Evolutionary conservation across 371 early-diverging fungal species (phyloP).

Genomic region (Mortierella sp.): DNA sequence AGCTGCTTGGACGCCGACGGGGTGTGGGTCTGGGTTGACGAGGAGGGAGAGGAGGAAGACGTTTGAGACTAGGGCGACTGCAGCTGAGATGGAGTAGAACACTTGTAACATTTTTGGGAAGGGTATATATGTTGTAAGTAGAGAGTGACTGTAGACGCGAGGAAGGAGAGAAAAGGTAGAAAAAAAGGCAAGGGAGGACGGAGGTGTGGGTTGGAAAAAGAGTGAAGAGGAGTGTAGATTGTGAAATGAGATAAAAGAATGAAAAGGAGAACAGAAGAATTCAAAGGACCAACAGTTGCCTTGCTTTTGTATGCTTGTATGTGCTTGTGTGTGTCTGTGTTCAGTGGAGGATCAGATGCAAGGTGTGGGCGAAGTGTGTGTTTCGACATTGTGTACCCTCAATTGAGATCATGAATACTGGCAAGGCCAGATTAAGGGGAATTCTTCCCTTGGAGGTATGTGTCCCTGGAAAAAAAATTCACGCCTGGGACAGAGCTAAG

Average conservation of each 20-base stretch:
- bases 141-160: background rate
- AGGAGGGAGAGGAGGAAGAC: constrained; percentile 52
- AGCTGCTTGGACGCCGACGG: constrained; percentile 24
- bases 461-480: background rate
- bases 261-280: background rate
- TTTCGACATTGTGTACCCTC: no score
- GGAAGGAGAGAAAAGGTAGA: background rate
- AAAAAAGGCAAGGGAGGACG: background rate
- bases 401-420: no score
- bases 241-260: background rate
- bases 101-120: background rate
- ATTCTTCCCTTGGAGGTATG: background rate
- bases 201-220: background rate
- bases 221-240: background rate
- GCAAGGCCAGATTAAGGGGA: background rate
- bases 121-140: background rate
- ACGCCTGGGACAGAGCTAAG: no score
- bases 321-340: background rate
- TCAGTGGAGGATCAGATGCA: background rate
- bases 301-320: background rate
- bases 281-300: background rate
- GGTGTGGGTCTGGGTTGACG: constrained; percentile 29
- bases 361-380: background rate
- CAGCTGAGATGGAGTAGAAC: constrained; percentile 49
- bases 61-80: constrained; percentile 50